These are phyloP conservation scores for Teunomyces funiuensis DNA, from an alignment of 805 yeast species.

Conservation along the genomic window DNA sequence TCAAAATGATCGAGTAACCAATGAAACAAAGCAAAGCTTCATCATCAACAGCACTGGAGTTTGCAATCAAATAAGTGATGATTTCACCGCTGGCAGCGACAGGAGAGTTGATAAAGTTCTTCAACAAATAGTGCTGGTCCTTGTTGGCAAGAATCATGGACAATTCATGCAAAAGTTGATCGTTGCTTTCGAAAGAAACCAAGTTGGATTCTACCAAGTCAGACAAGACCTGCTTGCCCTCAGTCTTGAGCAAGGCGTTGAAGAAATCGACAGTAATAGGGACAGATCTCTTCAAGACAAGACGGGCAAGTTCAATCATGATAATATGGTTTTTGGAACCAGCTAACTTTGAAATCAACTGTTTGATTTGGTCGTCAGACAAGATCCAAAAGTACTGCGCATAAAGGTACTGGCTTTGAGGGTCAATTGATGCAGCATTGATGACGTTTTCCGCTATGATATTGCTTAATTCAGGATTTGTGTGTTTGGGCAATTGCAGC, in stretches of 20 bases:
- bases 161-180: constrained; percentile 6
- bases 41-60: constrained; percentile 12
- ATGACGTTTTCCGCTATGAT: constrained; percentile 11
- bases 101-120: constrained; percentile 14
- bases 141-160: constrained; percentile 8
- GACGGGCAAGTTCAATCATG: constrained; percentile 4
- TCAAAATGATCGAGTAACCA: constrained; percentile 16
- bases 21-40: constrained; percentile 17
- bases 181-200: constrained; percentile 9
- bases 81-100: constrained; percentile 5
- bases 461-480: constrained; percentile 11
- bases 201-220: constrained; percentile 11
- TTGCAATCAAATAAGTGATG: constrained; percentile 11
- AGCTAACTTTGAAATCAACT: constrained; percentile 6
- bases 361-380: constrained; percentile 18
- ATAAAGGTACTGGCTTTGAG: constrained; percentile 17
- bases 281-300: constrained; percentile 4
- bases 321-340: constrained; percentile 2
- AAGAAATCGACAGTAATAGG: not conserved
- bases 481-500: constrained; percentile 22
- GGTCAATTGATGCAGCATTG: not conserved
- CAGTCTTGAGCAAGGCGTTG: not conserved
- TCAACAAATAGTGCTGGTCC: constrained; percentile 13
- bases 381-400: constrained; percentile 27
- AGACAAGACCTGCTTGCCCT: constrained; percentile 8